Evolutionary conservation across 1,139 yeast species (phyloP).

Genomic region (Blastobotrys buckinghamii): DNA sequence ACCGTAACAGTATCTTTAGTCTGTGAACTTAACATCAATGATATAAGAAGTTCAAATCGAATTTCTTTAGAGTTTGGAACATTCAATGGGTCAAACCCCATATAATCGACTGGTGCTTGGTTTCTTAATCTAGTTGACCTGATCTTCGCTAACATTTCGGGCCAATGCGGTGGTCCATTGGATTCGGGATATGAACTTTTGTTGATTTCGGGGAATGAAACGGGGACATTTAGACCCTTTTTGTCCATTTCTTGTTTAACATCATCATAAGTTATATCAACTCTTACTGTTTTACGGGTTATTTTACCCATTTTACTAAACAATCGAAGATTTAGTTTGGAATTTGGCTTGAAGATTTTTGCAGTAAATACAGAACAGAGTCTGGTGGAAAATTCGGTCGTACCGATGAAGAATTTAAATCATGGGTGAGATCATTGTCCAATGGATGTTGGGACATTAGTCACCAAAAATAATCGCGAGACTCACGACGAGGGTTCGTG

Average conservation of each 20-base stretch:
- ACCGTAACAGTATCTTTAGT: conserved; percentile 86
- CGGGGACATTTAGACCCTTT: background rate
- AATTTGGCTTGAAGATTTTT: too few relatives aligned
- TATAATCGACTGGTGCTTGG: conserved; percentile 76
- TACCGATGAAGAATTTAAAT: too few relatives aligned
- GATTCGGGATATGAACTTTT: conserved; percentile 2
- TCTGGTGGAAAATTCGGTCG: too few relatives aligned
- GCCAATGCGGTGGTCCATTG: conserved; percentile 26
- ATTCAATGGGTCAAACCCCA: conserved; percentile 74
- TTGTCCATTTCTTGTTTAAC: background rate
- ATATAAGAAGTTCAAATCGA: conserved; percentile 69
- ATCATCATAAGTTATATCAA: background rate
- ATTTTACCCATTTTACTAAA: background rate
- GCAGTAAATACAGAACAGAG: too few relatives aligned
- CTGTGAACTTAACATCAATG: conserved; percentile 85
- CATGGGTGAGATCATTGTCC: too few relatives aligned
- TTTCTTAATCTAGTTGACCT: conserved; percentile 59
- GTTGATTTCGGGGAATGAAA: conserved; percentile 7
- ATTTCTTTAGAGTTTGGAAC: conserved; percentile 36
- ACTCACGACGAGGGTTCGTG: too few relatives aligned
- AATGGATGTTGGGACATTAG: too few relatives aligned
- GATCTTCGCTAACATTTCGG: conserved; percentile 52
- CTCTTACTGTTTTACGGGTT: background rate
- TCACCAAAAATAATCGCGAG: too few relatives aligned
- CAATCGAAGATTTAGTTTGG: too few relatives aligned